Evolutionary conservation across 768 basidiomycete genomes (phyloP), one percentile per base, ranked within the genome.

Genomic region (Russula abietina): DNA sequence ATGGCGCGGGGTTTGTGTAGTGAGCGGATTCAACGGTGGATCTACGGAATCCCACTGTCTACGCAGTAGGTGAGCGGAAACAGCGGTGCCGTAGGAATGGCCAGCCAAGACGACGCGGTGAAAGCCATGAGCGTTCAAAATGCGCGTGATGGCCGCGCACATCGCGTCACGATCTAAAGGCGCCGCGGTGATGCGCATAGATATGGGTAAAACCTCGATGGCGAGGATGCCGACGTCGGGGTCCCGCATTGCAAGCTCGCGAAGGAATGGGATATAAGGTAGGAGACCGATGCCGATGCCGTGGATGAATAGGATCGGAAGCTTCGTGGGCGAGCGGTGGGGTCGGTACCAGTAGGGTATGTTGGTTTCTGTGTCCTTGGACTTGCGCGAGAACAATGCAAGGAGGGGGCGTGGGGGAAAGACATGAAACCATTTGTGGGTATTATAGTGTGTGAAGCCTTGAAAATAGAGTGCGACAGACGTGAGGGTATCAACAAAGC

Each of bases 271-370:
- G 1, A 76, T 50, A 61, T 88, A 88, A 0, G 85, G 81, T 69
- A 76, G 80, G 46, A 87, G 71, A 36, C 87, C 87, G 59, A 88
- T 84, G 11, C 86, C 87, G n/a, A 87, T 81, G 11, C 86, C 87
- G 59, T 88, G 86, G 1, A 88, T 67, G 68, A 88, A 86, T n/a
- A 87, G 70, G 11, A 88, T 72, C 0, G 86, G 84, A 10, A 74
- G 72, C 63, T 80, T 82, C 1, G 74, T 74, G 10, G 55, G 57
- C 4, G 82, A 80, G 38, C 72, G 75, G 61, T 86, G 84, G 39
- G 80, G 78, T 3, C 77, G 73, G 62, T 79, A 77, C 80, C 80
- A 81, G 67, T 79, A 82, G 1, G 76, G 73, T 11, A 81, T 51
- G 1, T 75, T 68, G 16, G 62, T 64, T 32, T 39, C 24, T 1